Percentiles rank a stretch among this genome's conserved stretches.
Evolutionary conservation across 2,329 filamentous ascomycete genomes (phyloP).

Genomic region (Didymella segeticola): DNA sequence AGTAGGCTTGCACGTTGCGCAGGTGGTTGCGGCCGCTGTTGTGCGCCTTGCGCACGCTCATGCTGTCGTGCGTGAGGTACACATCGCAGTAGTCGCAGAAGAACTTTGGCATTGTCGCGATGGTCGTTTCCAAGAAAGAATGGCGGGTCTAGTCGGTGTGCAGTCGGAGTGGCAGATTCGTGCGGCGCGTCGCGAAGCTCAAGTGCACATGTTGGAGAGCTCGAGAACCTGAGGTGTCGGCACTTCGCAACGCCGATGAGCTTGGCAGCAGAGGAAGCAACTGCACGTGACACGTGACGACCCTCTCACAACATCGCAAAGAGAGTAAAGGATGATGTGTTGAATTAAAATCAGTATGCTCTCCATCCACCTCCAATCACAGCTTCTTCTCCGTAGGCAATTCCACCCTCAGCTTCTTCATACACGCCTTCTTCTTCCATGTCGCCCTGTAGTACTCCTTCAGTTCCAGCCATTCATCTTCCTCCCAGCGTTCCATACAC

Average conservation of each 20-base stretch:
- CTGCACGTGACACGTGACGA: constrained; percentile 1
- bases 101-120: constrained; percentile 34
- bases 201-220: constrained; percentile 20
- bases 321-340: neutral
- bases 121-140: neutral
- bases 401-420: constrained; percentile 31
- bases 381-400: constrained; percentile 7
- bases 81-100: constrained; percentile 97
- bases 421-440: constrained; percentile 43
- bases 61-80: constrained; percentile 99
- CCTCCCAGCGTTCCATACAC: constrained; percentile 28
- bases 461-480: constrained; percentile 28
- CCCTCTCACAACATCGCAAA: too few species aligned
- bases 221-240: constrained; percentile 30
- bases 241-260: constrained; percentile 16
- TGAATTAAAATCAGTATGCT: neutral
- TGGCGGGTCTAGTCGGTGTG: neutral
- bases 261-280: constrained; percentile 19
- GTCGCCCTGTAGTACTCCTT: constrained; percentile 35
- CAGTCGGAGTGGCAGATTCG: neutral
- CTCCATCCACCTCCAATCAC: neutral
- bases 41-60: constrained; percentile 99
- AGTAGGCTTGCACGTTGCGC: constrained; percentile 97
- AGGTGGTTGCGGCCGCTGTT: constrained; percentile 96
- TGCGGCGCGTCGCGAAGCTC: constrained; percentile 28